Percentiles rank a stretch among this genome's conserved stretches.
phyloP scores from a whole-genome alignment of 352 stramenopile genomes.

The Phytophthora europaea region DNA sequence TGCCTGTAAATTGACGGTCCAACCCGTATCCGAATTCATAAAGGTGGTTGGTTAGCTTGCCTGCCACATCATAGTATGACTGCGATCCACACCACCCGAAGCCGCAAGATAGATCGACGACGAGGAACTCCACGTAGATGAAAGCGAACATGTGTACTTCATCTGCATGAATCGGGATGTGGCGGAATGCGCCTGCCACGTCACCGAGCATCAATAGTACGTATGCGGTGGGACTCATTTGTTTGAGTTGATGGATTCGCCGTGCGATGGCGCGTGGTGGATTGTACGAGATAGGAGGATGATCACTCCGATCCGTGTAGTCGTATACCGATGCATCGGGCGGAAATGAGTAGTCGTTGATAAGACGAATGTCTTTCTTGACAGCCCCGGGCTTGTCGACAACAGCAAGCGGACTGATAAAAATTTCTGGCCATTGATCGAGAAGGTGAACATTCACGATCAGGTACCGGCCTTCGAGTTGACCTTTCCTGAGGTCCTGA shows the following conservation, averaged over 20 bases:
- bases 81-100: constrained; percentile 34
- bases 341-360: constrained; percentile 31
- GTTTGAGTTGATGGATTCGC: constrained; percentile 18
- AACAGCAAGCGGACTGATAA: constrained; percentile 15
- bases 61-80: constrained; percentile 33
- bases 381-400: constrained; percentile 11
- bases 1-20: constrained; percentile 4
- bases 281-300: constrained; percentile 28
- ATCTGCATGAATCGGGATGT: constrained; percentile 29
- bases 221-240: background rate
- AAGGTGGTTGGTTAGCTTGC: constrained; percentile 22
- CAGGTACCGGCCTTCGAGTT: constrained; percentile 19
- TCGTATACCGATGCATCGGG: constrained; percentile 26
- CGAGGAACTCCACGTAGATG: constrained; percentile 15
- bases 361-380: constrained; percentile 13
- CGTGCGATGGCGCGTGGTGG: constrained; percentile 20
- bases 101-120: constrained; percentile 33
- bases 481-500: constrained; percentile 2
- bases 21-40: constrained; percentile 4
- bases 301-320: constrained; percentile 27
- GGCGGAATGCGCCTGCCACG: constrained; percentile 34
- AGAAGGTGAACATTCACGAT: constrained; percentile 8
- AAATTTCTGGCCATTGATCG: constrained; percentile 9
- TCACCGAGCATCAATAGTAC: constrained; percentile 39
- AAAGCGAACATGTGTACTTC: constrained; percentile 27